Percentiles rank a stretch among this genome's conserved stretches.
phyloP scores from a whole-genome alignment of 371 early-diverging fungal species.

The Mucor racemosus region DNA sequence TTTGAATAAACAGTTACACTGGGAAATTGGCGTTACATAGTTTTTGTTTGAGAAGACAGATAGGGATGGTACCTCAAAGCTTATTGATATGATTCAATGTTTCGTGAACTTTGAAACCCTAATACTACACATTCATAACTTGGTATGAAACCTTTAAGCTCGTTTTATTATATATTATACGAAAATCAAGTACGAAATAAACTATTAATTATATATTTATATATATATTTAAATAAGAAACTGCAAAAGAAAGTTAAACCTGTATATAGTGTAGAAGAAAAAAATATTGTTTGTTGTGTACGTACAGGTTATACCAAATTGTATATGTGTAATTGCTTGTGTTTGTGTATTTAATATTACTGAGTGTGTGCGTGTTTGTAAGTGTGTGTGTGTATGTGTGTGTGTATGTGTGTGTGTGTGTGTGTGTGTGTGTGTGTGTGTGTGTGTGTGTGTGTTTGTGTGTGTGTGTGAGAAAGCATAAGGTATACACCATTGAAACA shows the following conservation, averaged over 20 bases:
- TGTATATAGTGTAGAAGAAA: neutral
- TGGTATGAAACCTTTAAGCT: too few species aligned
- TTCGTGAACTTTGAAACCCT: too few species aligned
- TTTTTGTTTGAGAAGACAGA: neutral
- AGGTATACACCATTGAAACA: neutral
- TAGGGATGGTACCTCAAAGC: neutral
- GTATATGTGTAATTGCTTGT: constrained; percentile 3
- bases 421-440: too few species aligned
- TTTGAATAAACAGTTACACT: neutral
- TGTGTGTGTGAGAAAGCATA: neutral
- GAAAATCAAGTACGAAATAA: too few species aligned
- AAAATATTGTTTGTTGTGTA: neutral
- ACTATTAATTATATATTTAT: too few species aligned
- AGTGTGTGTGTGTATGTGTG: neutral
- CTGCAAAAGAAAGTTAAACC: neutral
- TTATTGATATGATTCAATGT: neutral
- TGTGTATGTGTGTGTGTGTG: too few species aligned
- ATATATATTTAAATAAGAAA: neutral
- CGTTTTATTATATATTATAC: too few species aligned
- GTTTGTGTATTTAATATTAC: neutral
- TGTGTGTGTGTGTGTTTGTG: too few species aligned
- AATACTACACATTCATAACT: too few species aligned
- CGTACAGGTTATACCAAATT: neutral
- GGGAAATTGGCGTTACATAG: neutral
- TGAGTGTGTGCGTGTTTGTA: neutral